phyloP scores from a whole-genome alignment of 257 asterid species.

The Datura wrightii region DNA sequence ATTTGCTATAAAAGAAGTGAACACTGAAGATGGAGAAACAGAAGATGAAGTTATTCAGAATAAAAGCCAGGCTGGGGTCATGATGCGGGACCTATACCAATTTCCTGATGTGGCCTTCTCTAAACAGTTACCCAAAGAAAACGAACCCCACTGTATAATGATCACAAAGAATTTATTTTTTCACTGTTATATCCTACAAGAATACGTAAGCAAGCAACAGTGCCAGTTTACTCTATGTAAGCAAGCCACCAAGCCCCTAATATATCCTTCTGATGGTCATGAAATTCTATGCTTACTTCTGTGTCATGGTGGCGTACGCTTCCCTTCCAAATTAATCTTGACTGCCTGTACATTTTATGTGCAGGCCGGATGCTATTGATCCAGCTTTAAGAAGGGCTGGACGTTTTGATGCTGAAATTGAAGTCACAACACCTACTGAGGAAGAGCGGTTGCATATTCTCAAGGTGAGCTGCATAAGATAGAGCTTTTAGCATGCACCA shows the following conservation, averaged over 20 bases:
- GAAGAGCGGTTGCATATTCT: constrained; percentile 81
- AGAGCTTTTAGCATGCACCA: neutral
- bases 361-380: constrained; percentile 85
- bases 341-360: constrained; percentile 25
- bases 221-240: neutral
- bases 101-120: neutral
- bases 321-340: neutral
- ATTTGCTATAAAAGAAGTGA: neutral
- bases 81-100: neutral
- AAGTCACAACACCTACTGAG: constrained; percentile 88
- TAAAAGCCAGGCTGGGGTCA: neutral
- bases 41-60: neutral
- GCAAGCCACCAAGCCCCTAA: neutral
- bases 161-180: neutral
- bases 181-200: neutral
- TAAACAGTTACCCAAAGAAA: neutral
- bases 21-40: constrained; percentile 37
- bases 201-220: neutral
- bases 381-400: constrained; percentile 95
- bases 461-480: constrained; percentile 49
- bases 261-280: constrained; percentile 13
- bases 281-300: neutral
- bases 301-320: neutral
- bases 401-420: constrained; percentile 95
- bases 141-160: neutral